Base-by-base conservation (phyloP, 352 stramenopile species). In the Elongisporangium prolatum region DNA sequence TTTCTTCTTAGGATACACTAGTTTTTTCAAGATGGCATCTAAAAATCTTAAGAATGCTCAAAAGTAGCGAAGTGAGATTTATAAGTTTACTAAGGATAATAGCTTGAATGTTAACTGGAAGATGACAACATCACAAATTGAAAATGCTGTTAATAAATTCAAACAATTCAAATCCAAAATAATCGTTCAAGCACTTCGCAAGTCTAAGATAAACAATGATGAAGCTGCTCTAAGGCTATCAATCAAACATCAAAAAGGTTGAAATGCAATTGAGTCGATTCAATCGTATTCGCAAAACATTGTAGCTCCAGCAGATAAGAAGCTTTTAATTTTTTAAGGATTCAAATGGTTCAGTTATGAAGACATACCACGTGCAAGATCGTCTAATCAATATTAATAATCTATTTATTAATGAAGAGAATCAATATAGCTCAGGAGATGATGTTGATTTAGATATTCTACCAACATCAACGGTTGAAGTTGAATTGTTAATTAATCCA, bases 381-480 rank as follows among this genome's bases (percentile, higher is more conserved):
- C 25, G 58, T 34, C 13, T 65, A 49, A 64, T 69, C 8, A 65
- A 65, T 53, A 57, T 62, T 38, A 40, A 62, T 21, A 65, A 69
- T 57, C 54, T 69, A 49, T 69, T 61, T 55, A 59, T 69, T 22
- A 44, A 54, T 61, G 37, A 65, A 56, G 57, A 69, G 54, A 65
- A 69, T 59, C 57, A 69, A 57, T 69, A 69, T 47, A 59, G 44
- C 18, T 65, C 57, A 17, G 63, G 63, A 14, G 63, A 57, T 55
- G 63, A 69, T 52, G 38, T 61, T 55, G 62, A 69, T 51, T 53
- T 69, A 47, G 16, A 61, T 47, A 54, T 69, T 59, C 24, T 69
- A 21, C 52, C 57, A 50, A 44, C 52, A 48, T 34, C 53, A 28
- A 62, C 21, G 38, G 25, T 69, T 62, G 54, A 56, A 49, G 52